Conservation (phyloP, 2,329 filamentous ascomycete genomes). For the Alternaria hordeiaustralica region DNA sequence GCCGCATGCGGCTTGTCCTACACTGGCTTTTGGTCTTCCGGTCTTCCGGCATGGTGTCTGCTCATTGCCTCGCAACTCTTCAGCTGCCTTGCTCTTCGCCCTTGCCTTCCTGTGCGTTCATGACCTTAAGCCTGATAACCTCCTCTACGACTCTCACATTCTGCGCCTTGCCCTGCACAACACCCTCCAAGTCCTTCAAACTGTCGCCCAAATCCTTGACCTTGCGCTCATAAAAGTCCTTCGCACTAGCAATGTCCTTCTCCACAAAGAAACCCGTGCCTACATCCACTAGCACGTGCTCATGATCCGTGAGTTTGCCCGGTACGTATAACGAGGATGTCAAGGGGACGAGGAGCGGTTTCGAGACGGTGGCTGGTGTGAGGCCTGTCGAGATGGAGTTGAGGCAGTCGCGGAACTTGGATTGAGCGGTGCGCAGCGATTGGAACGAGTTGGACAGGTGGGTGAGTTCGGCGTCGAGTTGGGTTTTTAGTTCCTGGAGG, state of each 20-base stretch:
- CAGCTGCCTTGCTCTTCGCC: conserved; percentile 32
- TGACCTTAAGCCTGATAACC: conserved; percentile 53
- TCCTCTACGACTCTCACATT: conserved; percentile 90
- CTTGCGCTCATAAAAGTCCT: conserved; percentile 71
- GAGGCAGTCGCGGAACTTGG: conserved; percentile 90
- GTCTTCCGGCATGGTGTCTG: background rate
- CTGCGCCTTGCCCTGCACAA: conserved; percentile 77
- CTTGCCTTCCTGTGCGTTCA: conserved; percentile 41
- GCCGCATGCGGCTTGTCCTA: background rate
- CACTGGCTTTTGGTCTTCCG: background rate
- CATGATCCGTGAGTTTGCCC: conserved; percentile 68
- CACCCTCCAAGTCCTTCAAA: conserved; percentile 71
- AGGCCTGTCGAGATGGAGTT: conserved; percentile 72
- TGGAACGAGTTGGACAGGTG: conserved; percentile 90
- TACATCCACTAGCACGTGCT: conserved; percentile 74
- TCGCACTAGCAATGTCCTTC: conserved; percentile 72
- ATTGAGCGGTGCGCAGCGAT: conserved; percentile 87
- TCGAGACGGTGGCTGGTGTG: conserved; percentile 51
- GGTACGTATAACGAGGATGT: conserved; percentile 95
- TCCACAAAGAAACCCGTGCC: conserved; percentile 95
- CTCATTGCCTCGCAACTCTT: background rate
- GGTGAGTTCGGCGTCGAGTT: conserved; percentile 94
- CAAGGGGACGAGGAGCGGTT: conserved; percentile 83
- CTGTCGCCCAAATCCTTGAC: conserved; percentile 70
- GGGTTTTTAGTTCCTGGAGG: conserved; percentile 90